These are phyloP conservation scores for Triticum monococcum DNA, from an alignment of 176 grass and related monocot genomes.

Conservation along the genomic window DNA sequence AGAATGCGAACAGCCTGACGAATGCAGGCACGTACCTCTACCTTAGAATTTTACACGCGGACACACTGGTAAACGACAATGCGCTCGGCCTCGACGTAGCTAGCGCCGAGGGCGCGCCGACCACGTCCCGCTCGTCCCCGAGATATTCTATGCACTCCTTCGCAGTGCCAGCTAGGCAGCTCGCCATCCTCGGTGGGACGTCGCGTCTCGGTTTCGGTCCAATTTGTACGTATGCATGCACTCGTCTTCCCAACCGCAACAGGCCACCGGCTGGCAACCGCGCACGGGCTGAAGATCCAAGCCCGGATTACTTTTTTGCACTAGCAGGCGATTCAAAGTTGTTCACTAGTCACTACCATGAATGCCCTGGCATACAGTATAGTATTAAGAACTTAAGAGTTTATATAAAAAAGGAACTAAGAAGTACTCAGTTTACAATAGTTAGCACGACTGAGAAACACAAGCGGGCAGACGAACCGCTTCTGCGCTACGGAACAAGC, in stretches of 20 bases:
- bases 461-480: background rate
- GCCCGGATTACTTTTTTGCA: background rate
- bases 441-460: background rate
- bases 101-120: background rate
- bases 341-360: background rate
- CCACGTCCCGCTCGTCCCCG: background rate
- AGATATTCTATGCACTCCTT: background rate
- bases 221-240: background rate
- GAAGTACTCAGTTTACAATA: background rate
- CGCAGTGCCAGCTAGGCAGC: no score
- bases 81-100: background rate
- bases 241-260: background rate
- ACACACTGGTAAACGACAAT: background rate
- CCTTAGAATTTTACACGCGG: background rate
- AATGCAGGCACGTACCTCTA: background rate
- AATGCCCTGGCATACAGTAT: background rate
- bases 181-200: no score
- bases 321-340: background rate
- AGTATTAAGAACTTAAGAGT: no score
- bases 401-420: no score
- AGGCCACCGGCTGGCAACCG: background rate
- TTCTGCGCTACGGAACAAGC: background rate
- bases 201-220: background rate
- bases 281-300: conserved; percentile 26
- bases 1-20: background rate